Percentiles rank a stretch among this genome's conserved stretches.
Evolutionary conservation across 805 yeast species (phyloP).

Genomic region (Candida multigemmis): DNA sequence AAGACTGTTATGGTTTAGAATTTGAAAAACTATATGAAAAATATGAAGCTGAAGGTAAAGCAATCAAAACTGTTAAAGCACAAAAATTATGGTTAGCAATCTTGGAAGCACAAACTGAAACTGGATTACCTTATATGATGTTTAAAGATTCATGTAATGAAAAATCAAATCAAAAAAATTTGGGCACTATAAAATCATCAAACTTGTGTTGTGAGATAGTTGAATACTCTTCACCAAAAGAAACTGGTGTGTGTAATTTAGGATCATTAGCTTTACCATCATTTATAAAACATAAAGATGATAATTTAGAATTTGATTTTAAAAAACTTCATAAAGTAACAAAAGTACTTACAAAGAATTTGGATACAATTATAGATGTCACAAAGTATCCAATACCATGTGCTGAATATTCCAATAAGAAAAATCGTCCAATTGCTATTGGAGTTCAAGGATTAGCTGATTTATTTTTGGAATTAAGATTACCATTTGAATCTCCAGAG

Average conservation of each 20-base stretch:
- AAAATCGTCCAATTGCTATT: conserved; percentile 88
- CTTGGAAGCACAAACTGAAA: conserved; percentile 87
- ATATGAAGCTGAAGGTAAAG: conserved; percentile 67
- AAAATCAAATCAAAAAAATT: conserved; percentile 84
- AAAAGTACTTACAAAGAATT: conserved; percentile 69
- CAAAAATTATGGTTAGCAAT: conserved; percentile 89
- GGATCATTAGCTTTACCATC: conserved; percentile 88
- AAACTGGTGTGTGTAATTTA: conserved; percentile 91
- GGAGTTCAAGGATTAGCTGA: conserved; percentile 99
- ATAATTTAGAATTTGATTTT: conserved; percentile 57
- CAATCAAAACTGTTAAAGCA: conserved; percentile 62
- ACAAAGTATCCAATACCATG: conserved; percentile 77
- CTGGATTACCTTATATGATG: conserved; percentile 92
- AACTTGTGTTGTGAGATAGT: conserved; percentile 92
- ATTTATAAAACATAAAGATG: conserved; percentile 35
- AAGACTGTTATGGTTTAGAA: conserved; percentile 78
- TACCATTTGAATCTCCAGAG: conserved; percentile 78
- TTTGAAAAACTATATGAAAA: conserved; percentile 62
- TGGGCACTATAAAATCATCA: conserved; percentile 89
- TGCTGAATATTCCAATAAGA: conserved; percentile 67
- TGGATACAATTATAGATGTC: conserved; percentile 77
- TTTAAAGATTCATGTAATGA: conserved; percentile 87
- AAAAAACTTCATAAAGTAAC: conserved; percentile 63
- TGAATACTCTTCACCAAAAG: conserved; percentile 86
- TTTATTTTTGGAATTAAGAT: conserved; percentile 65